Conservation (phyloP, 768 basidiomycete species). For the Lentinula guzmanii region DNA sequence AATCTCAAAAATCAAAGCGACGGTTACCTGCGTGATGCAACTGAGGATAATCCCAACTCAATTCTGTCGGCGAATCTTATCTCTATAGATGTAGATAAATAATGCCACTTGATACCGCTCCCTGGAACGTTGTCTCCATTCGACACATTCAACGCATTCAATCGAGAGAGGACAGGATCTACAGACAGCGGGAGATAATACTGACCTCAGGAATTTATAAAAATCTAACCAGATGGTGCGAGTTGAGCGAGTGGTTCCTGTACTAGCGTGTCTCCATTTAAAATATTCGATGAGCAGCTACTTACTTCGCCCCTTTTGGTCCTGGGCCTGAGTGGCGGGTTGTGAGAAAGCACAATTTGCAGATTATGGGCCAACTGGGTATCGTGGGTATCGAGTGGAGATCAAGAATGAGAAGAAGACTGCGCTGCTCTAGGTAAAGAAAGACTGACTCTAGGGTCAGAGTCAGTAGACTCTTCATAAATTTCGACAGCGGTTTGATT, state of each 20-base stretch:
- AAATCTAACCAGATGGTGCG: too few relatives aligned
- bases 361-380: neutral
- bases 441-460: too few relatives aligned
- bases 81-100: neutral
- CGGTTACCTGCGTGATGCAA: neutral
- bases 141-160: too few relatives aligned
- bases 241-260: too few relatives aligned
- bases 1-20: neutral
- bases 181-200: too few relatives aligned
- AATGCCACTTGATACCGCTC: neutral
- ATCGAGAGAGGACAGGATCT: too few relatives aligned
- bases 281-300: neutral
- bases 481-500: too few relatives aligned
- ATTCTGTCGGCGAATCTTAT: neutral
- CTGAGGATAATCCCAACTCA: too few relatives aligned
- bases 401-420: too few relatives aligned
- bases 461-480: too few relatives aligned
- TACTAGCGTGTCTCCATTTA: neutral
- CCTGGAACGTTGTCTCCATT: neutral
- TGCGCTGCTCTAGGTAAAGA: too few relatives aligned
- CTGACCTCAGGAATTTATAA: too few relatives aligned
- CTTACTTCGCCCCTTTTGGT: neutral
- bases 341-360: neutral
- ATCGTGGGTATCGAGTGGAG: neutral
- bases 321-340: neutral